Percentiles rank a stretch among this genome's conserved stretches.
These are phyloP conservation scores for Fusarium sp. DNA, from an alignment of 2,329 filamentous ascomycete genomes.

Conservation along the genomic window DNA sequence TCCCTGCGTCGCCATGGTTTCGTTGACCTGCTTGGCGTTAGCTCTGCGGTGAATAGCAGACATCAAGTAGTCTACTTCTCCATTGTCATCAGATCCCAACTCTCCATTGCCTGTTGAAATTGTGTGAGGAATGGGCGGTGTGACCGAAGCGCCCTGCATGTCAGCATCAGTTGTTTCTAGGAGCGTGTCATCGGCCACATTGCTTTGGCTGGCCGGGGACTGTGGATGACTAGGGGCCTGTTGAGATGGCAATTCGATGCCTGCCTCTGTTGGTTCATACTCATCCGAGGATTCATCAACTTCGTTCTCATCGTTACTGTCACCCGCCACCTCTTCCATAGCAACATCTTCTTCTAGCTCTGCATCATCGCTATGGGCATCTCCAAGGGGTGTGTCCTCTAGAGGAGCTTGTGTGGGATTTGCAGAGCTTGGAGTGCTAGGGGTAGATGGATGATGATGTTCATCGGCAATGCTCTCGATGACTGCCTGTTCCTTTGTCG, in stretches of 20 bases:
- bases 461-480: background rate
- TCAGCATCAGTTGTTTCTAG: constrained; percentile 46
- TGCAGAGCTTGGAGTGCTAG: background rate
- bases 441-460: background rate
- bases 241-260: constrained; percentile 24
- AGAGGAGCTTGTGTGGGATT: background rate
- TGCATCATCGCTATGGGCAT: constrained; percentile 1
- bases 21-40: constrained; percentile 40
- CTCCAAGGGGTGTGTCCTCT: background rate
- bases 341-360: constrained; percentile 36
- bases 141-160: constrained; percentile 37
- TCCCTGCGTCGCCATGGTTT: constrained; percentile 2
- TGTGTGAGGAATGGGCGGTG: constrained; percentile 41
- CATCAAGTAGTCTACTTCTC: constrained; percentile 59
- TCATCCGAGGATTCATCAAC: constrained; percentile 57
- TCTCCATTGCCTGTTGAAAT: constrained; percentile 48
- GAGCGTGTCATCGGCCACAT: constrained; percentile 35
- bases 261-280: constrained; percentile 67
- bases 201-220: constrained; percentile 13
- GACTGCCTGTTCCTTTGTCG: background rate
- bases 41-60: constrained; percentile 15
- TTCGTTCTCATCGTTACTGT: constrained; percentile 43
- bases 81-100: constrained; percentile 42
- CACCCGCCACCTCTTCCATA: constrained; percentile 40
- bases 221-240: constrained; percentile 10